These are phyloP conservation scores for Petunia secreta DNA, from an alignment of 257 asterid genomes.

Conservation along the genomic window DNA sequence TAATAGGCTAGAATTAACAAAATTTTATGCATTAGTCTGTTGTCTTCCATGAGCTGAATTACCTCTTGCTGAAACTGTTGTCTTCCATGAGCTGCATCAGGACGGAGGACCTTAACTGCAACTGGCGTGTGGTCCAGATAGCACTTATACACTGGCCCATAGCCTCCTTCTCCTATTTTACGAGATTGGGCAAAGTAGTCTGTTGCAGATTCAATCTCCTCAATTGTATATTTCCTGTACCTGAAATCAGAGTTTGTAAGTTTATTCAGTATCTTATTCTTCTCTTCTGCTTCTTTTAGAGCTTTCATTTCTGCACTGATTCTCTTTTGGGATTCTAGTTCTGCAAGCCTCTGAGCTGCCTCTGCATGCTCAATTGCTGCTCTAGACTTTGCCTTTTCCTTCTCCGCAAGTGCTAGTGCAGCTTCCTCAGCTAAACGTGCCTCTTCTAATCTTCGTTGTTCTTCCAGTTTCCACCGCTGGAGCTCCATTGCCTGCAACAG, in stretches of 20 bases:
- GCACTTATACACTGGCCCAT: constrained; percentile 49
- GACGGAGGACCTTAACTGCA: constrained; percentile 49
- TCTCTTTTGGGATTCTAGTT: constrained; percentile 41
- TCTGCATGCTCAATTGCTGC: constrained; percentile 44
- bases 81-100: constrained; percentile 49
- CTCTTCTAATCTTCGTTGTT: constrained; percentile 42
- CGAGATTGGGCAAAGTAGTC: constrained; percentile 41
- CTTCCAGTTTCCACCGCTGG: constrained; percentile 49
- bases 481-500: constrained; percentile 41
- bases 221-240: constrained; percentile 46
- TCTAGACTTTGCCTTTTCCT: constrained; percentile 41
- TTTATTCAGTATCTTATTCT: constrained; percentile 23
- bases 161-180: constrained; percentile 56
- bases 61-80: constrained; percentile 51
- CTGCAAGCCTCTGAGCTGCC: constrained; percentile 44
- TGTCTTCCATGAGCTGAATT: not conserved
- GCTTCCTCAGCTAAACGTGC: constrained; percentile 45
- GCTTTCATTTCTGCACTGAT: constrained; percentile 42
- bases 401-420: constrained; percentile 43
- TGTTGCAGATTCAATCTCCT: constrained; percentile 50
- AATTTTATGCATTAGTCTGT: not conserved
- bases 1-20: not conserved
- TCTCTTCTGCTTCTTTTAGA: constrained; percentile 40
- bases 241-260: constrained; percentile 30
- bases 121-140: constrained; percentile 47